These are phyloP conservation scores for Chlamydomonas applanata DNA, from an alignment of 139 green algal species.

Conservation along the genomic window DNA sequence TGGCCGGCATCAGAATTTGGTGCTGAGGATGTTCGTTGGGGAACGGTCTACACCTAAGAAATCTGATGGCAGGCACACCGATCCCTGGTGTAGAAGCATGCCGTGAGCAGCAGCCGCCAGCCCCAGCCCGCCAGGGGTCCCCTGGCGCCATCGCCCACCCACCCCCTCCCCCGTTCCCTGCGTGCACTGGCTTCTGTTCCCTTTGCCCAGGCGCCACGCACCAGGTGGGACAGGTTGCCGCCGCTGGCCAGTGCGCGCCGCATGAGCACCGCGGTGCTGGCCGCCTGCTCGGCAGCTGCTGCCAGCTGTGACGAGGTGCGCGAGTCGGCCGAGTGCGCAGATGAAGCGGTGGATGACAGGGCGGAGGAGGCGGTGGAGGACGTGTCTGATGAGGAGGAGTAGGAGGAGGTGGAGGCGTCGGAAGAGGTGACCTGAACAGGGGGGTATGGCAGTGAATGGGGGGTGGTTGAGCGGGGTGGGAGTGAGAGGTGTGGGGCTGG, in stretches of 20 bases:
- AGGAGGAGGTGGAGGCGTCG: conserved; percentile 3
- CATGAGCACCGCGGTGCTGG: not conserved
- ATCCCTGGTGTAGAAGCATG: no score
- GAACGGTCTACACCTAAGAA: no score
- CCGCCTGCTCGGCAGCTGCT: not conserved
- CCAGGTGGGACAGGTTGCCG: not conserved
- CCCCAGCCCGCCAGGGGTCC: no score
- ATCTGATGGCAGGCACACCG: no score
- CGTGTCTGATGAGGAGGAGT: not conserved
- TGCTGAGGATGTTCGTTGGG: no score
- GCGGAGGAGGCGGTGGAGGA: conserved; percentile 2
- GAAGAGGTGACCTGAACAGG: not conserved
- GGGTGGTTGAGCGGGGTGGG: not conserved
- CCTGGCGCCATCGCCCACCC: no score
- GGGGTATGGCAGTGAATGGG: not conserved
- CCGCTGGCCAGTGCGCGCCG: not conserved
- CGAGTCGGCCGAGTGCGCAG: not conserved
- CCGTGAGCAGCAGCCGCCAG: no score
- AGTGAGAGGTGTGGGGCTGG: no score
- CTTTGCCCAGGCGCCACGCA: no score
- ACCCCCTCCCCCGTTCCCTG: no score
- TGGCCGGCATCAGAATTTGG: no score
- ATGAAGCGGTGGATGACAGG: not conserved
- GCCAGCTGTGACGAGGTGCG: not conserved
- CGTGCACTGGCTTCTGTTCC: no score